phyloP scores from a whole-genome alignment of 768 basidiomycete genomes.

The Rhodocollybia butyracea region DNA sequence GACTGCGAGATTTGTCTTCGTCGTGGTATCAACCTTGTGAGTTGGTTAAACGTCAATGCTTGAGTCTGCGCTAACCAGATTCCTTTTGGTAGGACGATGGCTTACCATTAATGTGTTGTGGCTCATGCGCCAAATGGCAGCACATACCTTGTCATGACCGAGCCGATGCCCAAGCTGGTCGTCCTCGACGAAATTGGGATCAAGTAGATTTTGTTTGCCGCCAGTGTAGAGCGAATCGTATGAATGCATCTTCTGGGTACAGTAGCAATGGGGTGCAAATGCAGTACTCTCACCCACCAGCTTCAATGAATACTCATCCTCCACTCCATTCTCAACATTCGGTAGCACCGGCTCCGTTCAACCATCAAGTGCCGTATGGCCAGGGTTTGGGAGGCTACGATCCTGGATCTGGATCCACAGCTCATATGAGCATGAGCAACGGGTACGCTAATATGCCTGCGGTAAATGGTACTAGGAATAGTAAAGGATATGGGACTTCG shows the following conservation, averaged over 20 bases:
- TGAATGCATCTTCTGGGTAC: not conserved
- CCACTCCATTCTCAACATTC: constrained; percentile 2
- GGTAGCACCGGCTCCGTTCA: not conserved
- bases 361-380: constrained; percentile 6
- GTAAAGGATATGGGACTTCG: not conserved
- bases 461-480: not conserved
- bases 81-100: constrained; percentile 64
- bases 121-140: constrained; percentile 82
- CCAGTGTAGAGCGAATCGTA: constrained; percentile 35
- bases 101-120: constrained; percentile 77
- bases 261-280: not conserved
- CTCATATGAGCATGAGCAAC: not conserved
- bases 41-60: constrained; percentile 20
- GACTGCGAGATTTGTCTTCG: constrained; percentile 85
- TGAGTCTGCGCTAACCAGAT: not conserved
- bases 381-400: constrained; percentile 1
- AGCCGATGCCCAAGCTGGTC: constrained; percentile 61
- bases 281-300: constrained; percentile 3
- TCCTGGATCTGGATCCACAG: not conserved
- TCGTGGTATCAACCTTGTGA: constrained; percentile 69
- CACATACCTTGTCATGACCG: constrained; percentile 84
- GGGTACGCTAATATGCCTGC: not conserved
- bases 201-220: constrained; percentile 78
- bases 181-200: constrained; percentile 77
- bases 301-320: not conserved